phyloP scores from a whole-genome alignment of 2,329 filamentous ascomycete species.

The Botrytis paeoniae region DNA sequence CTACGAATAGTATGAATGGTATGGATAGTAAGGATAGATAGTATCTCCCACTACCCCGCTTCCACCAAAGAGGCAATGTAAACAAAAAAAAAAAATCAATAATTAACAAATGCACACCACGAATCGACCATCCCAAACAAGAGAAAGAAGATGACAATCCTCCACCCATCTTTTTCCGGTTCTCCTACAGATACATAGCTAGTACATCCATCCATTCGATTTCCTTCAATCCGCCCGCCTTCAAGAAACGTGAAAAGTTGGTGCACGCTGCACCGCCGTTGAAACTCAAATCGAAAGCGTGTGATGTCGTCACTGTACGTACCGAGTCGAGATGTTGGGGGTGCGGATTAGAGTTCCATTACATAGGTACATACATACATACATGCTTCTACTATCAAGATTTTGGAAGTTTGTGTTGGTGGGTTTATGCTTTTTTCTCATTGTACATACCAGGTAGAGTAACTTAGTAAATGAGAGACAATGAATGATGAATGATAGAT shows the following conservation, averaged over 20 bases:
- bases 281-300: not conserved
- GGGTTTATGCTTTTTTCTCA: not conserved
- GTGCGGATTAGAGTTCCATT: not conserved
- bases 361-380: not conserved
- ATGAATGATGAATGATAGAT: not conserved
- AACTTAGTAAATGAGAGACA: not conserved
- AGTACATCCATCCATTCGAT: not conserved
- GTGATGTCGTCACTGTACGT: conserved; percentile 5
- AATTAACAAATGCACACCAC: not conserved
- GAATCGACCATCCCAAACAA: not conserved
- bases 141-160: not conserved
- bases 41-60: not conserved
- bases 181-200: not conserved
- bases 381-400: not conserved
- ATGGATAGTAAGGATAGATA: too few relatives aligned
- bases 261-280: not conserved
- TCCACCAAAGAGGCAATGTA: not conserved
- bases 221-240: too few relatives aligned
- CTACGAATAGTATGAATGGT: too few relatives aligned
- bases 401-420: not conserved
- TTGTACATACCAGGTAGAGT: not conserved
- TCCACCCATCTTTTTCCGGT: not conserved
- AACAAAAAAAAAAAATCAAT: not conserved
- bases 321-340: not conserved
- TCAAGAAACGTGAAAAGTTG: not conserved